Evolutionary conservation across 768 basidiomycete genomes (phyloP).

Genomic region (Tulasnella sp.): DNA sequence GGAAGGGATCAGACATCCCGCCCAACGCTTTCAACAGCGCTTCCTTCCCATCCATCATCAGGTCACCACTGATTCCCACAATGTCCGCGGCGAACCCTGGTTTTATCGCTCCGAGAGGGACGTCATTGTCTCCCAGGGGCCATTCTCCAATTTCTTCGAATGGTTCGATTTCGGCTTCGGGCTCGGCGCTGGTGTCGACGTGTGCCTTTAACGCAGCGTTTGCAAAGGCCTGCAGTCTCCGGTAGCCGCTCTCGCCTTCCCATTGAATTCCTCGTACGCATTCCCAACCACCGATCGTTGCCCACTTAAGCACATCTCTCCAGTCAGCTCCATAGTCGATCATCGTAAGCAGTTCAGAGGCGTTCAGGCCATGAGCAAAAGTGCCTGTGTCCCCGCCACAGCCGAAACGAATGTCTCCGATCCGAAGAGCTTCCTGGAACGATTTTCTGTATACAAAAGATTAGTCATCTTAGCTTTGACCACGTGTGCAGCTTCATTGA

Average conservation of each 20-base stretch:
- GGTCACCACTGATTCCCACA: constrained; percentile 35
- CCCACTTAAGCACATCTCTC: constrained; percentile 49
- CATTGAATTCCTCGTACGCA: constrained; percentile 40
- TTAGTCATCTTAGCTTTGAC: background rate
- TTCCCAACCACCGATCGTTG: constrained; percentile 52
- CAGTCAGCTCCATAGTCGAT: constrained; percentile 46
- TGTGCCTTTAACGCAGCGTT: constrained; percentile 18
- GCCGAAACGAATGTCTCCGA: constrained; percentile 43
- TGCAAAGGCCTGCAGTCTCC: constrained; percentile 28
- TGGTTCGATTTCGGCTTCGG: background rate
- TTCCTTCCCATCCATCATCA: constrained; percentile 31
- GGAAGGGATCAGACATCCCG: constrained; percentile 36
- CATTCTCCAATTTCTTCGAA: constrained; percentile 27
- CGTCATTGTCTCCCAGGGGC: constrained; percentile 41
- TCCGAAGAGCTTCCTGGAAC: constrained; percentile 42
- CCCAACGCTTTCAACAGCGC: background rate
- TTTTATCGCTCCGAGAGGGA: constrained; percentile 48
- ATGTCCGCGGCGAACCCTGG: constrained; percentile 51
- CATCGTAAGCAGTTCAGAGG: constrained; percentile 56
- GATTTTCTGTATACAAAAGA: background rate
- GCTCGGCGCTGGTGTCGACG: background rate
- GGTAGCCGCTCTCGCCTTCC: constrained; percentile 26
- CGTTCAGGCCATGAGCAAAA: constrained; percentile 54
- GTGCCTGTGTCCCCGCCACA: constrained; percentile 61
- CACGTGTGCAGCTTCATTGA: background rate